These are phyloP conservation scores for Starmera pachycereana DNA, from an alignment of 805 yeast species.

Conservation along the genomic window DNA sequence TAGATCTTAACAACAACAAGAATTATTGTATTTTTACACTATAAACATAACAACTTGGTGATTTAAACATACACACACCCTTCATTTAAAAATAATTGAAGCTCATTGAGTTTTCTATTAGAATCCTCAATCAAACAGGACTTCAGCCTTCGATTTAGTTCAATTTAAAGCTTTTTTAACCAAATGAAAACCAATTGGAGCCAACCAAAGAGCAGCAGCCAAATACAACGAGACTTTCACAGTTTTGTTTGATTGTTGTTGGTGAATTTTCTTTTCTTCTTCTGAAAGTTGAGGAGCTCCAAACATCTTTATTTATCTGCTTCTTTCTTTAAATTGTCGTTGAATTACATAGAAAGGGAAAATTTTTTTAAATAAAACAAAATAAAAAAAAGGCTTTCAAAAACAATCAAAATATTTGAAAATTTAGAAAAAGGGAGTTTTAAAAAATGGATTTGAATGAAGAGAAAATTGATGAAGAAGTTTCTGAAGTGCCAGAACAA, in stretches of 20 bases:
- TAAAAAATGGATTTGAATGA: background rate
- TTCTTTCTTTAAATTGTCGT: no score
- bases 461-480: constrained; percentile 1
- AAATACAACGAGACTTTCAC: constrained; percentile 48
- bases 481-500: constrained; percentile 7
- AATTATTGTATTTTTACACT: no score
- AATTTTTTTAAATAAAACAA: background rate
- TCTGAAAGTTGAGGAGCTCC: constrained; percentile 51
- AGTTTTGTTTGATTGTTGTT: constrained; percentile 50
- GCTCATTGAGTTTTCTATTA: no score
- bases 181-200: constrained; percentile 47
- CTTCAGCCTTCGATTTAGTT: background rate
- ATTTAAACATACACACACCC: no score
- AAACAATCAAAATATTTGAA: no score
- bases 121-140: no score
- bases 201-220: constrained; percentile 51
- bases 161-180: constrained; percentile 35
- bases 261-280: constrained; percentile 58
- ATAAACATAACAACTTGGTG: no score
- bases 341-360: background rate
- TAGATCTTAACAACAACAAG: no score
- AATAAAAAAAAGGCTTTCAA: background rate
- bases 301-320: no score
- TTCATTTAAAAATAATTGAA: no score
- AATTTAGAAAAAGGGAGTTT: no score